Conservation (phyloP, 106 monocot species). For the Apostasia shenzhenica region DNA sequence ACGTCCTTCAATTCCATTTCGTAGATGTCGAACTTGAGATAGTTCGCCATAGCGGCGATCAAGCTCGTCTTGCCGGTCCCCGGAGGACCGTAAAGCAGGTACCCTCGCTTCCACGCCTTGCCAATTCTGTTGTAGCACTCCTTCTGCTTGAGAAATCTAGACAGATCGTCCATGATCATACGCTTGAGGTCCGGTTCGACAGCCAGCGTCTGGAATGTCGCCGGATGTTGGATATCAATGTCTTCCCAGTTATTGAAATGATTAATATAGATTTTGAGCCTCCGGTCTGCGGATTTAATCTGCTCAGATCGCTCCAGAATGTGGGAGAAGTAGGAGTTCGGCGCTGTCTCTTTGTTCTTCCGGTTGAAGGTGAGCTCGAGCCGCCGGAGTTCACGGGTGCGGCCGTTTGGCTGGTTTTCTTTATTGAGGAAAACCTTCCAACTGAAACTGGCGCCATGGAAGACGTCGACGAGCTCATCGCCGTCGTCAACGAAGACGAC, state of each 20-base stretch:
- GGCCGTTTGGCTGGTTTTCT: background rate
- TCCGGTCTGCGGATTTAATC: slow-evolving; percentile 5
- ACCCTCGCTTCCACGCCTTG: slow-evolving; percentile 24
- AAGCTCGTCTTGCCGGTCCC: slow-evolving; percentile 21
- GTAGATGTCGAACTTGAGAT: slow-evolving; percentile 20
- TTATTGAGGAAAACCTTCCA: background rate
- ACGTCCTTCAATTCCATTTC: slow-evolving; percentile 18
- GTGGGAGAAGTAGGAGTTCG: slow-evolving; percentile 1
- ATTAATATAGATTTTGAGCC: slow-evolving; percentile 14
- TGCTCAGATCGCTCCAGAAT: background rate
- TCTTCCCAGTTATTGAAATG: slow-evolving; percentile 6
- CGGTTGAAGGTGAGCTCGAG: slow-evolving; percentile 14
- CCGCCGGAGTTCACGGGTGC: too few species aligned
- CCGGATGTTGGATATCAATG: background rate
- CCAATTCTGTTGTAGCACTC: slow-evolving; percentile 13
- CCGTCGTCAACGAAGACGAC: background rate
- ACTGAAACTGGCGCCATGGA: background rate
- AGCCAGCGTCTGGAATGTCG: slow-evolving; percentile 8
- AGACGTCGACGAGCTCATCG: slow-evolving; percentile 1
- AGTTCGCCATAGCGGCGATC: slow-evolving; percentile 23
- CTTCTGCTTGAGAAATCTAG: slow-evolving; percentile 7
- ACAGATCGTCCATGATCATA: slow-evolving; percentile 11
- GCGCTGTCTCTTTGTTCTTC: background rate
- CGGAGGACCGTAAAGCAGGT: slow-evolving; percentile 20
- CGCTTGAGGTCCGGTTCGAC: slow-evolving; percentile 5